A percentile compares a stretch with the other conserved stretches of the same genome.
Evolutionary conservation across 495 filamentous ascomycete species (phyloP).

Genomic region (Annulohypoxylon moriforme): DNA sequence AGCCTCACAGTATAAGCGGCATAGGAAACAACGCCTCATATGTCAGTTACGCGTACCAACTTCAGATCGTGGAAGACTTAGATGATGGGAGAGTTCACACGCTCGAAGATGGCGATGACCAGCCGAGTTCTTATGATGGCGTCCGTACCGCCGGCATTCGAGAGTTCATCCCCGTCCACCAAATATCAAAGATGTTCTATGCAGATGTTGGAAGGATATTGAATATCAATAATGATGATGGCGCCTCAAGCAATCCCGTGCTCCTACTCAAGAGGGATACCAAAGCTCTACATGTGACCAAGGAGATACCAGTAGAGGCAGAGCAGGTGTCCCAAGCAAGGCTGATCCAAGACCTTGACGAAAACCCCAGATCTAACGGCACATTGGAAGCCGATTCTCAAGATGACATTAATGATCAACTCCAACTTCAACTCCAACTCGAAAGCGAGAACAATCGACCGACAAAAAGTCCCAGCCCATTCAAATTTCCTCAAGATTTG

Average conservation of each 20-base stretch:
- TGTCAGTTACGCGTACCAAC: constrained; percentile 81
- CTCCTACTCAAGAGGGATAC: constrained; percentile 87
- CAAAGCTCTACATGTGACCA: constrained; percentile 76
- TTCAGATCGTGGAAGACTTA: constrained; percentile 90
- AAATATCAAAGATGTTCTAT: constrained; percentile 97
- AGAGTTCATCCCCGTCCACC: constrained; percentile 86
- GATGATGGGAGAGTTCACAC: constrained; percentile 92
- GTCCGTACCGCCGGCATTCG: constrained; percentile 80
- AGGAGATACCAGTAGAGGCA: background rate
- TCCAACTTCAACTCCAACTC: constrained; percentile 71
- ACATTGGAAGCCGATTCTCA: constrained; percentile 55
- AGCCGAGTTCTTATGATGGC: constrained; percentile 73
- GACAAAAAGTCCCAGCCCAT: constrained; percentile 52
- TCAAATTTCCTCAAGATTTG: constrained; percentile 79
- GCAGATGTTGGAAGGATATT: constrained; percentile 95
- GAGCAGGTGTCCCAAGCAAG: background rate
- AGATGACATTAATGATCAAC: constrained; percentile 74
- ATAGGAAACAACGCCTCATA: constrained; percentile 26
- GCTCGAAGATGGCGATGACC: constrained; percentile 72
- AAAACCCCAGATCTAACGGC: constrained; percentile 22
- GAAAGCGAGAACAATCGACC: constrained; percentile 47
- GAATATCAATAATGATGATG: constrained; percentile 81
- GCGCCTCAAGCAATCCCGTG: constrained; percentile 84
- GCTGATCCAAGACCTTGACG: constrained; percentile 29
- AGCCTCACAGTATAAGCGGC: constrained; percentile 43